Evolutionary conservation across 495 filamentous ascomycete genomes (phyloP).

Genomic region (Ascobolus immersus): DNA sequence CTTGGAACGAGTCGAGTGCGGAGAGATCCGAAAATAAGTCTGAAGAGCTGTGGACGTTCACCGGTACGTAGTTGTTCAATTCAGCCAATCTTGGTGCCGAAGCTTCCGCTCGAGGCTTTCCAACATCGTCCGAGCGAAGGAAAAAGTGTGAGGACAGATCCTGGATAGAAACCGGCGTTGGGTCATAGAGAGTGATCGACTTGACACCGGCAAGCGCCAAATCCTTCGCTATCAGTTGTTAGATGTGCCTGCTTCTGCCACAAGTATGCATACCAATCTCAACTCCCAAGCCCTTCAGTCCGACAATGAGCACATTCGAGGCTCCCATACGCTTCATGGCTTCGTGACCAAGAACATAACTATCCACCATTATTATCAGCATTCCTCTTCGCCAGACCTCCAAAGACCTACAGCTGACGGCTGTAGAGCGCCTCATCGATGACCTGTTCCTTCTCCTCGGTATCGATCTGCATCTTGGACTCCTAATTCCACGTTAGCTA

Average conservation of each 20-base stretch:
- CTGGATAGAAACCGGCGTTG: constrained; percentile 10
- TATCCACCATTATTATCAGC: constrained; percentile 8
- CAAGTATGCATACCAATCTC: constrained; percentile 44
- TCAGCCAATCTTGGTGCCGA: constrained; percentile 78
- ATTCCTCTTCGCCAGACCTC: constrained; percentile 2
- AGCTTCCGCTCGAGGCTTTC: constrained; percentile 65
- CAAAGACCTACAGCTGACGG: constrained; percentile 50
- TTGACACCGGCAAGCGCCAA: constrained; percentile 90
- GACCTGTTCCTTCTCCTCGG: constrained; percentile 25
- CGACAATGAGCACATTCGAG: constrained; percentile 80
- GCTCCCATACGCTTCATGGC: constrained; percentile 99
- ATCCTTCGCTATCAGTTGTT: constrained; percentile 48
- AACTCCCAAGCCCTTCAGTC: constrained; percentile 78
- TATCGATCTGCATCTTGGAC: constrained; percentile 20
- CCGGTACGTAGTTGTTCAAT: constrained; percentile 87
- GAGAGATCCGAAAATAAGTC: constrained; percentile 43
- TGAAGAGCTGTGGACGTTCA: constrained; percentile 17
- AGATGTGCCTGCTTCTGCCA: background rate
- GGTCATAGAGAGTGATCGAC: constrained; percentile 21
- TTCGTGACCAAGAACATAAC: constrained; percentile 90
- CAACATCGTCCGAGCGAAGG: constrained; percentile 65
- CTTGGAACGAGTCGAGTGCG: constrained; percentile 65
- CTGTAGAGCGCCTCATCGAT: constrained; percentile 98
- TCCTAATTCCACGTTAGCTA: constrained; percentile 4
- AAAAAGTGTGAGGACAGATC: constrained; percentile 43